These are phyloP conservation scores for Hymenochaete sp. DNA, from an alignment of 1,284 basidiomycete species.

Conservation along the genomic window DNA sequence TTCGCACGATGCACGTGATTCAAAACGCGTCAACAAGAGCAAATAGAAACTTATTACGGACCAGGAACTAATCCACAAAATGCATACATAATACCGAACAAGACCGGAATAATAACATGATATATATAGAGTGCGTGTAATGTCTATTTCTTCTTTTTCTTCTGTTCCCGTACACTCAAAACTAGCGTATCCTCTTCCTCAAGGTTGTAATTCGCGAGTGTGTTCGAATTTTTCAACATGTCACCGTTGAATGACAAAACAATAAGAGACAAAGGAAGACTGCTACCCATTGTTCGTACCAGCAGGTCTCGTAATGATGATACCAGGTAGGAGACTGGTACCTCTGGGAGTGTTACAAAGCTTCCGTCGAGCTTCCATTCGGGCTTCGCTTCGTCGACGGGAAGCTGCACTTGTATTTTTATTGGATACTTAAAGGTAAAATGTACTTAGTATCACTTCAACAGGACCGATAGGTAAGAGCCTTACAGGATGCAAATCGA, in stretches of 20 bases:
- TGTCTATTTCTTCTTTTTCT: conserved; percentile 52
- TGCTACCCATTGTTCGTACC: conserved; percentile 64
- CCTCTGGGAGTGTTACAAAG: conserved; percentile 65
- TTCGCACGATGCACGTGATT: no score
- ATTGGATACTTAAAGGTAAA: conserved; percentile 58
- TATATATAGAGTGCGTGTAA: no score
- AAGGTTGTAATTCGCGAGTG: conserved; percentile 80
- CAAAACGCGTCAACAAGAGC: no score
- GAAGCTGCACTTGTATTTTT: conserved; percentile 74
- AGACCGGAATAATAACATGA: no score
- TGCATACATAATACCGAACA: no score
- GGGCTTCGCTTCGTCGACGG: conserved; percentile 68
- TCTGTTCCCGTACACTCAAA: conserved; percentile 67
- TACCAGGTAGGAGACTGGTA: conserved; percentile 75
- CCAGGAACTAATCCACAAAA: no score
- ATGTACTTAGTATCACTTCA: conserved; percentile 2
- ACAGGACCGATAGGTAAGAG: not conserved
- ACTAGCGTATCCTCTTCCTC: conserved; percentile 80
- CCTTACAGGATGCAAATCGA: conserved; percentile 74
- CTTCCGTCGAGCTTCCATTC: conserved; percentile 88
- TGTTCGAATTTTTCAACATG: conserved; percentile 77
- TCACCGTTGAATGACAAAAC: conserved; percentile 70
- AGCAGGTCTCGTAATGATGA: conserved; percentile 85
- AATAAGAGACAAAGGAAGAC: conserved; percentile 69
- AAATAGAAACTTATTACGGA: no score